Conservation (phyloP, 2,329 filamentous ascomycete genomes). For the Fusarium sacchari region DNA sequence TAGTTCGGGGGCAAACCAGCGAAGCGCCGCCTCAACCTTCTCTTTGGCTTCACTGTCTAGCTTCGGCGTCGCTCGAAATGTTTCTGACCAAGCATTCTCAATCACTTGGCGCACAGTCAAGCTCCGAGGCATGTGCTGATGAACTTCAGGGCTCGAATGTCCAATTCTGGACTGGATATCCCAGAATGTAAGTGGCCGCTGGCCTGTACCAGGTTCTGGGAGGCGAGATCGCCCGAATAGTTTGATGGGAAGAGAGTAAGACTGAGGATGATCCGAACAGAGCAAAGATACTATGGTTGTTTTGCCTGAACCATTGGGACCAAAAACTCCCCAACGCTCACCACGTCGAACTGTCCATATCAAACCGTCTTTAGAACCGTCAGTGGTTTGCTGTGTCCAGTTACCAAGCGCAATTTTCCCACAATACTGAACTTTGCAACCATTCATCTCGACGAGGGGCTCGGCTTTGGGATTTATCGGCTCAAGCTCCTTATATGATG, state of each 20-base stretch:
- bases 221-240: constrained; percentile 86
- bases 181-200: constrained; percentile 85
- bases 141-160: constrained; percentile 93
- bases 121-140: constrained; percentile 87
- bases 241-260: constrained; percentile 87
- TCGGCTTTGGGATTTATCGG: constrained; percentile 61
- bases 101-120: constrained; percentile 79
- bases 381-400: constrained; percentile 71
- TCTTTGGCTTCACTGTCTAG: constrained; percentile 66
- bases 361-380: constrained; percentile 69
- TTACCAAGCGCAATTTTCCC: constrained; percentile 81
- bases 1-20: constrained; percentile 84
- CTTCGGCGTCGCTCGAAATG: constrained; percentile 77
- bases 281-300: constrained; percentile 93
- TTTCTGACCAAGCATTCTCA: constrained; percentile 91
- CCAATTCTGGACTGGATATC: constrained; percentile 91
- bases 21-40: constrained; percentile 75
- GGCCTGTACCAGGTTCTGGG: constrained; percentile 72
- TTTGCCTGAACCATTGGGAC: constrained; percentile 94
- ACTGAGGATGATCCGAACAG: constrained; percentile 94
- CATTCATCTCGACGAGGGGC: constrained; percentile 85
- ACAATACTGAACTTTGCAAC: constrained; percentile 84
- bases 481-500: constrained; percentile 30
- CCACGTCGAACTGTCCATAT: constrained; percentile 86
- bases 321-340: constrained; percentile 91